phyloP scores from a whole-genome alignment of 2,329 filamentous ascomycete species.

The Zopfia rhizophila region DNA sequence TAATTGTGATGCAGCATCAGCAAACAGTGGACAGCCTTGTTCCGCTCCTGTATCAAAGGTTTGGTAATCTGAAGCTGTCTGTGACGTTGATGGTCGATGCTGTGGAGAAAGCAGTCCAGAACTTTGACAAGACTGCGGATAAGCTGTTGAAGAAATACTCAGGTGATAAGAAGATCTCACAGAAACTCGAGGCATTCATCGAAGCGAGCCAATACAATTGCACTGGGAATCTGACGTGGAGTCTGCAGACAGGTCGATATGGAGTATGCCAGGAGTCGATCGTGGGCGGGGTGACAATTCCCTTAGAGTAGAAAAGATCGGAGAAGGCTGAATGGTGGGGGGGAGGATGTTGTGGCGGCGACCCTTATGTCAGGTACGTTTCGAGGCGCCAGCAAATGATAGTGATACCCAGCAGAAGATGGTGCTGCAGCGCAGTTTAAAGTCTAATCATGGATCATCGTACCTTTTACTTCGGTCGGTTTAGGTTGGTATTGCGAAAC shows the following conservation, averaged over 20 bases:
- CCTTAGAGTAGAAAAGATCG: constrained; percentile 1
- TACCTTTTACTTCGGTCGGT: too few relatives aligned
- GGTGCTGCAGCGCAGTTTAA: too few relatives aligned
- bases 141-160: not conserved
- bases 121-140: constrained; percentile 6
- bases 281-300: not conserved
- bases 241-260: constrained; percentile 7
- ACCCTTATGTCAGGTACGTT: too few relatives aligned
- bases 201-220: constrained; percentile 12
- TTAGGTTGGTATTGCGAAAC: constrained; percentile 6
- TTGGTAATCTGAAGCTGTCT: constrained; percentile 2
- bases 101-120: constrained; percentile 8
- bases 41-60: constrained; percentile 8
- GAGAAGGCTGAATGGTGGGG: too few relatives aligned
- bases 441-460: too few relatives aligned
- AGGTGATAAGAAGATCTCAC: not conserved
- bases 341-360: too few relatives aligned
- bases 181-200: constrained; percentile 1
- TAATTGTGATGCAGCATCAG: constrained; percentile 10
- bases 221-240: constrained; percentile 8
- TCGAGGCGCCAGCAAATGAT: too few relatives aligned
- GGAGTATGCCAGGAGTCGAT: constrained; percentile 8
- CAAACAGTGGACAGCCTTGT: constrained; percentile 13
- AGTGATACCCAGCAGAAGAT: too few relatives aligned
- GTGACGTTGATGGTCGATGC: constrained; percentile 10